These are phyloP conservation scores for Sesbania bispinosa DNA, from an alignment of 306 rosid genomes.

Conservation along the genomic window DNA sequence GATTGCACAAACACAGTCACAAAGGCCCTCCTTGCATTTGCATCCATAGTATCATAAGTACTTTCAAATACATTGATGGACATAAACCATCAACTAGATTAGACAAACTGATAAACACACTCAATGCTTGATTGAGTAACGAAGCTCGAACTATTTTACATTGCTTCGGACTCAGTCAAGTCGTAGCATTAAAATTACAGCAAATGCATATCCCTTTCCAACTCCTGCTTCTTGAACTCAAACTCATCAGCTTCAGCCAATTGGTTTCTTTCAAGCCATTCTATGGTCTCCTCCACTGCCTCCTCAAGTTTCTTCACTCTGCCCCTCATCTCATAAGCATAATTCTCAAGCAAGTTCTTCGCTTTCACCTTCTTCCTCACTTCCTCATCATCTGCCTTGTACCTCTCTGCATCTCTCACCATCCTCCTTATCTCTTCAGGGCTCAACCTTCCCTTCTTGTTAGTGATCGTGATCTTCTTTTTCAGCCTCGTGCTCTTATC, in stretches of 20 bases:
- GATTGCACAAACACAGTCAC: not conserved
- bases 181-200: not conserved
- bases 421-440: constrained; percentile 35
- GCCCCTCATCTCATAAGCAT: constrained; percentile 28
- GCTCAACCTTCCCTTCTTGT: constrained; percentile 38
- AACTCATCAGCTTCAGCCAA: constrained; percentile 43
- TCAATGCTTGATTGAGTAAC: not conserved
- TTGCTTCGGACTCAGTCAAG: not conserved
- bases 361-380: constrained; percentile 34
- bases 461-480: constrained; percentile 30
- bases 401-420: constrained; percentile 32
- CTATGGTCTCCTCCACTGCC: constrained; percentile 30
- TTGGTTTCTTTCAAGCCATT: constrained; percentile 41
- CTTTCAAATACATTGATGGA: not conserved
- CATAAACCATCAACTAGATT: not conserved
- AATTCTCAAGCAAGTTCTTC: constrained; percentile 35
- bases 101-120: not conserved
- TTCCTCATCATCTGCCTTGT: constrained; percentile 34
- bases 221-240: constrained; percentile 33
- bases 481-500: constrained; percentile 21
- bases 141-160: constrained; percentile 20
- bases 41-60: not conserved
- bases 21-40: not conserved
- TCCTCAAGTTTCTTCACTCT: constrained; percentile 25
- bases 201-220: constrained; percentile 8